phyloP scores from a whole-genome alignment of 1,139 yeast genomes.

The Candida frijolesensis region DNA sequence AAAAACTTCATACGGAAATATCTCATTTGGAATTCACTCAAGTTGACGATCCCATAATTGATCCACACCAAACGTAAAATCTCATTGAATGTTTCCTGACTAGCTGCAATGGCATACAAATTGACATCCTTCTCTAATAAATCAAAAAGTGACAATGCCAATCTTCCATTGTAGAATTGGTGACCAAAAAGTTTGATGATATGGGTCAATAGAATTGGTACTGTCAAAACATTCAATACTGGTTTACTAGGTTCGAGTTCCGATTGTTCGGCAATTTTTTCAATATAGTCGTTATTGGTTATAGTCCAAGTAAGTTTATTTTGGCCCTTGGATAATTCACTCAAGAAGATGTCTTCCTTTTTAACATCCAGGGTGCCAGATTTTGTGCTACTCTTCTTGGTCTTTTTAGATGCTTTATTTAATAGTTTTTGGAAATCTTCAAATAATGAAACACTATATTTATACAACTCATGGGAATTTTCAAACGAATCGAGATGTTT shows the following conservation, averaged over 20 bases:
- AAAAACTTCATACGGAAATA: slow-evolving; percentile 44
- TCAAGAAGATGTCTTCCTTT: slow-evolving; percentile 5
- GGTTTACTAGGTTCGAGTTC: slow-evolving; percentile 26
- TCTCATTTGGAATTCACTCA: slow-evolving; percentile 38
- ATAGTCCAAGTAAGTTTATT: slow-evolving; percentile 15
- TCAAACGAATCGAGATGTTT: slow-evolving; percentile 19
- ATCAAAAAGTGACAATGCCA: slow-evolving; percentile 40
- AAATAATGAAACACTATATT: slow-evolving; percentile 6
- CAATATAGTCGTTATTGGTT: slow-evolving; percentile 22
- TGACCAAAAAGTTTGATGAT: slow-evolving; percentile 28
- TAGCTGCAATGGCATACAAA: slow-evolving; percentile 38
- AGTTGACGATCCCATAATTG: slow-evolving; percentile 38
- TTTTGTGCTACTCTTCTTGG: background rate
- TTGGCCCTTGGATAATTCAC: slow-evolving; percentile 8
- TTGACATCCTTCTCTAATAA: slow-evolving; percentile 34
- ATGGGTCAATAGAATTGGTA: slow-evolving; percentile 41
- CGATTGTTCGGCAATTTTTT: slow-evolving; percentile 18
- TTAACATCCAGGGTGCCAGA: background rate
- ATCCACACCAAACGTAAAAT: slow-evolving; percentile 42
- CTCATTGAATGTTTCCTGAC: slow-evolving; percentile 47
- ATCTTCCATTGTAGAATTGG: slow-evolving; percentile 38
- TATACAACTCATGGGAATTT: slow-evolving; percentile 12
- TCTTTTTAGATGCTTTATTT: background rate
- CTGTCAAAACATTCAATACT: slow-evolving; percentile 33
- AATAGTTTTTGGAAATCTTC: background rate